Base-by-base conservation (phyloP, 2,329 filamentous ascomycete genomes). In the Bipolaris bicolor region DNA sequence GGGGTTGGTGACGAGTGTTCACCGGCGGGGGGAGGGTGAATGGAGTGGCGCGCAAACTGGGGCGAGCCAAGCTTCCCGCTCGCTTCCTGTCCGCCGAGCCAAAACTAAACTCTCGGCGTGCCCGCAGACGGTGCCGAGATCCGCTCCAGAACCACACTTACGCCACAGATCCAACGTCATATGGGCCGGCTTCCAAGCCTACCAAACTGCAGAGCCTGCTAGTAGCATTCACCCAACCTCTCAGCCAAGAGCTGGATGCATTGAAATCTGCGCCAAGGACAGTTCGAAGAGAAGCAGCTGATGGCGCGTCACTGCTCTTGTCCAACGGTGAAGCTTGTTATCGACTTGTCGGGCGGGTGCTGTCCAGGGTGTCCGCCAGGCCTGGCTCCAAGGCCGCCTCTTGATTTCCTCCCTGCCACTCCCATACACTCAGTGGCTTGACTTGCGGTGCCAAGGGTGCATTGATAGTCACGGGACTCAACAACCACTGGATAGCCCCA, bases 281-380 rank as follows among this genome's bases (percentile, higher is more conserved):
- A 46, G 31, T 31, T 43, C 24, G 15, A 47, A 55, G 44, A 39
- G 16, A 57, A 47, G 39, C 55, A 49, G 52, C 57, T 55, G 49
- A 58, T 48, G 44, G 48, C 52, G 62, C 54, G 57, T 62, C 56
- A 57, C 56, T 57, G 24, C 45, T 45, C 55, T 58, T 44, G 3
- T 49, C 59, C 57, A 61, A 68, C 62, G 66, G 63, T 50, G 61
- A 69, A 68, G 66, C 66, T 69, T 70, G 60, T 60, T 43, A 47
- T 45, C 62, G 61, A 67, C 37, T 34, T 41, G 49, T 44, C 49
- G 36, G 64, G 66, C 65, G 52, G 62, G 10, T 49, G 57, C 62
- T 47, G 16, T 52, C 54, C 20, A 29, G 49, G 36, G 39, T 45
- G 43, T 48, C 57, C 61, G 46, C 51, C 55, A 49, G 58, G 47